These are phyloP conservation scores for Backusella tuberculispora DNA, from an alignment of 192 early-diverging fungal species.

Conservation along the genomic window DNA sequence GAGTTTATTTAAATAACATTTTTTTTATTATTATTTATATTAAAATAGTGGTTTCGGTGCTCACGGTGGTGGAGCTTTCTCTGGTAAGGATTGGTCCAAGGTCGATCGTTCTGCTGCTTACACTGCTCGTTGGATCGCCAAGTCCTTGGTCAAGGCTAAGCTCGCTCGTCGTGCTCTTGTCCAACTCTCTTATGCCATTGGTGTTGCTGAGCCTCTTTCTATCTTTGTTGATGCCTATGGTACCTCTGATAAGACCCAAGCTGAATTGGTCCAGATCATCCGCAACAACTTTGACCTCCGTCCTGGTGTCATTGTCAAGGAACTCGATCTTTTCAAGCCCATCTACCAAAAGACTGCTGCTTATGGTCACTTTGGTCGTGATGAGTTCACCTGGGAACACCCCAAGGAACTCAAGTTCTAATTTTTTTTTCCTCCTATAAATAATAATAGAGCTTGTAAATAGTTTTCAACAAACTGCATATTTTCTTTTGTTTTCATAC, in stretches of 20 bases:
- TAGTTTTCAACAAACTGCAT: constrained; percentile 35
- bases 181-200: constrained; percentile 98
- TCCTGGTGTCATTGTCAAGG: constrained; percentile 97
- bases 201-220: constrained; percentile 96
- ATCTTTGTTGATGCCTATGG: constrained; percentile 97
- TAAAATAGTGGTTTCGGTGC: constrained; percentile 40
- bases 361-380: constrained; percentile 94
- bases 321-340: constrained; percentile 98
- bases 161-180: constrained; percentile 92
- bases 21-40: not conserved
- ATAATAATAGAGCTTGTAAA: constrained; percentile 10
- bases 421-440: constrained; percentile 8
- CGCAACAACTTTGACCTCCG: constrained; percentile 99
- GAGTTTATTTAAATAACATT: not conserved
- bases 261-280: constrained; percentile 91
- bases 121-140: constrained; percentile 97
- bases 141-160: constrained; percentile 92
- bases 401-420: constrained; percentile 80
- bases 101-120: constrained; percentile 98
- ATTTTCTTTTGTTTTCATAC: not conserved
- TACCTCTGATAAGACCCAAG: constrained; percentile 87
- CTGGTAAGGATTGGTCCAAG: constrained; percentile 99
- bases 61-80: constrained; percentile 95
- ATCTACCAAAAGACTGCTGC: constrained; percentile 96
- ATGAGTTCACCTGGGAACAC: constrained; percentile 94